Evolutionary conservation across 805 yeast species (phyloP), one percentile per base, ranked within the genome.

Genomic region (Metschnikowia lochheadii): DNA sequence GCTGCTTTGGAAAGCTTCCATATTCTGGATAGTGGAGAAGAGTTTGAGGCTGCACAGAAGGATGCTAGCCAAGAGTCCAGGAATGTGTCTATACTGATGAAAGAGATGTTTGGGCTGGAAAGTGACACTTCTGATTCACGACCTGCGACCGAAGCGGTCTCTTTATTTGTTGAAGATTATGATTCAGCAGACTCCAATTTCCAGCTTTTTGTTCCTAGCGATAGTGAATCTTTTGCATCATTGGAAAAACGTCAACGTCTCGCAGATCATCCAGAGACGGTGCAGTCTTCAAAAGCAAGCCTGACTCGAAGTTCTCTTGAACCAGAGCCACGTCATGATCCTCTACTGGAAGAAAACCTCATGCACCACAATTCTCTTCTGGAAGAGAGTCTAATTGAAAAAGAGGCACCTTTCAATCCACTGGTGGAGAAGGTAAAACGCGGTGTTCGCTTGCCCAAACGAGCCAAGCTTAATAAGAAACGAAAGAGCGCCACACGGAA

Each of bases 391-490:
- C 29, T 26, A 26, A 26, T 33, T 14, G 36, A 14, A 33, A 33
- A n/a, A 33, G 36, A 33, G 15, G 15, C 36, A 14, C 20, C 26
- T 11, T 10, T 11, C 11, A 8, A 26, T 26, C 29, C 11, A 26
- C 29, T 20, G 15, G 6, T 37, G 8, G 40, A 37, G 3, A 15
- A 37, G 5, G 15, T 14, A 6, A 26, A 37, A 15, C 23, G 14
- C 7, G 34, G 17, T 5, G 14, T 14, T 18, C 20, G 21, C 5
- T 10, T 35, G 7, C 2, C 50, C 11, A 50, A 50, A 21, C 31
- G 37, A 37, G n/a, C 45, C 11, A 49, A 38, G 18, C 51, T 44
- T 32, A 50, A 50, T 36, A 48, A 48, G 29, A 50, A 50, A 46
- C 39, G 50, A 10, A 47, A 41, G 21, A 43, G 47, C 40, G 26